Evolutionary conservation across 2,329 filamentous ascomycete species (phyloP), one percentile per base, ranked within the genome.

Genomic region (Alternaria gaisen): DNA sequence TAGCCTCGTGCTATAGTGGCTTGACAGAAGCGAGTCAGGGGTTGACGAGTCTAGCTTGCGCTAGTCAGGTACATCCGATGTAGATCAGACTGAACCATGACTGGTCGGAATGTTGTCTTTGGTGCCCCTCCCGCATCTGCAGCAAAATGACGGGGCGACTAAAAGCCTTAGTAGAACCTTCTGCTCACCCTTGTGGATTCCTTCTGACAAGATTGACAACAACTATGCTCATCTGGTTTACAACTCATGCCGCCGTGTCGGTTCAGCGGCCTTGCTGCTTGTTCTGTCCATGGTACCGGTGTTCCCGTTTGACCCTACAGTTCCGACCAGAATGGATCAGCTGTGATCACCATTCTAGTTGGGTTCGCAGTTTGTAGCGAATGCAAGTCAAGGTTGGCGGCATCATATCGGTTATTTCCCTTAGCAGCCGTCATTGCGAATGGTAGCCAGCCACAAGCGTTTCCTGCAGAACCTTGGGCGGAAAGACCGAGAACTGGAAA

Each of bases 31-130:
- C 58, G 58, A 61, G 54, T 53, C 54, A 61, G 54, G 58, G 65
- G 61, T 48, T 60, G 46, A 61, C 3, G 22, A 62, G 69, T 63
- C 65, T 64, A 59, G 57, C 56, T 48, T 58, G 67, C 71, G 63
- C 72, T 71, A 74, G 71, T 71, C 71, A 74, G 69, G 69, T 65
- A 61, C 60, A 58, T 50, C 28, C 61, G 54, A 58, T 51, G 69
- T 61, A 58, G 65, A 70, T 69, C 66, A 56, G 34, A 36, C 63
- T 58, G 60, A 28, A 59, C 51, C 34, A 18, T 66, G 64, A 67
- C 64, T 72, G 64, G 70, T 58, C 53, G n/a, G 57, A 54, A 28
- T 41, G 60, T 26, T 46, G 59, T 69, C 64, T 47, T 16, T 50
- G 56, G 59, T 59, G 41, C 60, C 60, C 58, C 58, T 64, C 61